Percentiles rank a stretch among this genome's conserved stretches.
phyloP scores from a whole-genome alignment of 2,329 filamentous ascomycete species.

The Epichloe glyceriae region DNA sequence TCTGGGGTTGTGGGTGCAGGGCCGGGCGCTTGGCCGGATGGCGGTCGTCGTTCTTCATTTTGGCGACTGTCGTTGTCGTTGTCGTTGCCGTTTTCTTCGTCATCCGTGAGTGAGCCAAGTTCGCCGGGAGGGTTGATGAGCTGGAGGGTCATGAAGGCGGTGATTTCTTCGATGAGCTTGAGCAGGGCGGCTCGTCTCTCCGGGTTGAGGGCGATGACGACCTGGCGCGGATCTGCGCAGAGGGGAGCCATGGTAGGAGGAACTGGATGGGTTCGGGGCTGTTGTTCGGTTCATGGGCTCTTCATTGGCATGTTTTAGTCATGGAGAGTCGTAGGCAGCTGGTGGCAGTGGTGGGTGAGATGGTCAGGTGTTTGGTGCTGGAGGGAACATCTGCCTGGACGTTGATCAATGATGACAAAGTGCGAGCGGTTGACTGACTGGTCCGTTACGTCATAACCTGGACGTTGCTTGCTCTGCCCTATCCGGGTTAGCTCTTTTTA shows the following conservation, averaged over 20 bases:
- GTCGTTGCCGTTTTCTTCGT: not conserved
- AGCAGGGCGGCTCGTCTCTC: constrained; percentile 38
- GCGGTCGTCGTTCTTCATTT: not conserved
- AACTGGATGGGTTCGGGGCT: not conserved
- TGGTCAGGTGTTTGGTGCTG: no score
- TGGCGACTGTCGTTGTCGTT: not conserved
- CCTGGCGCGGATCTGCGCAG: constrained; percentile 39
- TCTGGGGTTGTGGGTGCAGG: not conserved
- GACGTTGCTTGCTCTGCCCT: no score
- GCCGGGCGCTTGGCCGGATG: constrained; percentile 7
- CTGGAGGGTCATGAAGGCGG: constrained; percentile 39
- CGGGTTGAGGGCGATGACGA: constrained; percentile 41
- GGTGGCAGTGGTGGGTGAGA: no score
- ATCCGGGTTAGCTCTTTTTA: no score
- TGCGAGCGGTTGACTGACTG: no score
- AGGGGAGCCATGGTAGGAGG: constrained; percentile 35
- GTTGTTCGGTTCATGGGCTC: not conserved
- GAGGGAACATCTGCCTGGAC: no score
- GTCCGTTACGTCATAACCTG: not conserved
- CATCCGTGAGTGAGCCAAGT: constrained; percentile 16
- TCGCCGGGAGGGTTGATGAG: constrained; percentile 27
- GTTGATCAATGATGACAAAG: no score
- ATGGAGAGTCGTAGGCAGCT: not conserved
- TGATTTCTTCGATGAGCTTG: constrained; percentile 37
- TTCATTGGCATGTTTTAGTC: not conserved